Base-by-base conservation (phyloP, 2,329 filamentous ascomycete species). In the Chrysoporthe austroafricana region DNA sequence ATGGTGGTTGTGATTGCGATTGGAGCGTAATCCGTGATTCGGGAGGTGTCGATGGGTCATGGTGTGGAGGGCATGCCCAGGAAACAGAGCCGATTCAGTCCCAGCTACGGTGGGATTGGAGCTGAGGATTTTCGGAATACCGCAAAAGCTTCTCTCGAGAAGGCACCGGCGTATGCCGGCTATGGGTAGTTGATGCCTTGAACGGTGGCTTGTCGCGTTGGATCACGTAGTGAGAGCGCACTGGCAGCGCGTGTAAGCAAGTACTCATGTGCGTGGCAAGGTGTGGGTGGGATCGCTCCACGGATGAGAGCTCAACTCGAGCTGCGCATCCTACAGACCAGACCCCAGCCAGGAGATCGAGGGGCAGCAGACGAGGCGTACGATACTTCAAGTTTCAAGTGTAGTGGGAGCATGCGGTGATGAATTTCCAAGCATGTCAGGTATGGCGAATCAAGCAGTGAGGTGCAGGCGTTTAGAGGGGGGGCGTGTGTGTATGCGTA, bases 1-100 rank as follows among this genome's bases (percentile, higher is more conserved):
- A 80, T 80, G 7, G 16, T 57, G 58, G 14, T 46, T 42, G 52
- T 21, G 69, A 73, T 34, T 26, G 26, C 26, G 26, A 26, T 26
- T 26, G 26, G 26, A 26, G 26, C 26, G 36, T 43, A 34, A 21
- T 18, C 50, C 57, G 52, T 62, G 44, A 34, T 48, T 50, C 43
- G 50, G n/a, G 18, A 36, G 7, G 26, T 18, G 36, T 43, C 61
- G 60, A 34, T 54, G 70, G 73, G 73, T 43, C 44, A 68, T 62
- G 64, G 61, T 66, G 65, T 66, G 54, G 59, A 69, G 65, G 21
- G 42, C 68, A 69, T 67, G 62, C n/a, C 39, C 57, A 36, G 6
- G 7, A 21, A 7, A 34, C 9, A 4, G n/a, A 36, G 32, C 6
- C 21, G 50, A 54, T n/a, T 13, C 50, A 34, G 14, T 26, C 21